These are phyloP conservation scores for Diutina ranongensis DNA, from an alignment of 1,139 yeast genomes.

Conservation along the genomic window DNA sequence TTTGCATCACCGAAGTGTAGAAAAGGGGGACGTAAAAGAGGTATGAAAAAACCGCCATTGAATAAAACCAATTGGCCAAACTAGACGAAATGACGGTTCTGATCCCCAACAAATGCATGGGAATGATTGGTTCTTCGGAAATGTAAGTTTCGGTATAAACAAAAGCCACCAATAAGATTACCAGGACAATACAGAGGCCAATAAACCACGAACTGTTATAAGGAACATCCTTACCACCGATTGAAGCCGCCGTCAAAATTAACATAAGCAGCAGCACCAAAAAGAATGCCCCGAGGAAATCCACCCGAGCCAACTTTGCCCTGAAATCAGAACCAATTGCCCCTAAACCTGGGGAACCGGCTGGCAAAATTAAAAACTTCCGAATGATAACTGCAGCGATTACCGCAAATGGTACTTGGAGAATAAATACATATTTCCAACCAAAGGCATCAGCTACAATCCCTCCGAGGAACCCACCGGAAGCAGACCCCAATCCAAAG, in stretches of 20 bases:
- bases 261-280: slow-evolving; percentile 44
- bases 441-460: slow-evolving; percentile 59
- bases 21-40: slow-evolving; percentile 57
- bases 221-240: slow-evolving; percentile 51
- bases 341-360: slow-evolving; percentile 36
- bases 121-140: slow-evolving; percentile 60
- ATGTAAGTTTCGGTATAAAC: slow-evolving; percentile 42
- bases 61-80: slow-evolving; percentile 54
- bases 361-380: slow-evolving; percentile 31
- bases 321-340: slow-evolving; percentile 27
- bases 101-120: slow-evolving; percentile 40
- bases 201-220: slow-evolving; percentile 22
- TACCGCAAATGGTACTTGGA: slow-evolving; percentile 53
- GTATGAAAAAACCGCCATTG: slow-evolving; percentile 42
- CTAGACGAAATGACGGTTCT: slow-evolving; percentile 57
- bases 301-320: slow-evolving; percentile 46
- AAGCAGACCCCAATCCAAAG: slow-evolving; percentile 59
- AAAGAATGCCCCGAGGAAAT: slow-evolving; percentile 57
- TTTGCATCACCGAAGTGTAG: slow-evolving; percentile 43
- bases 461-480: slow-evolving; percentile 64
- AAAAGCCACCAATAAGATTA: slow-evolving; percentile 19
- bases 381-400: slow-evolving; percentile 33
- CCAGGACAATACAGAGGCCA: slow-evolving; percentile 10
- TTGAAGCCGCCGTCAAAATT: slow-evolving; percentile 52
- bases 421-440: slow-evolving; percentile 56